Percentiles rank a stretch among this genome's conserved stretches.
Conservation (phyloP, 2,329 filamentous ascomycete genomes). For the Verticillium alfalfae region DNA sequence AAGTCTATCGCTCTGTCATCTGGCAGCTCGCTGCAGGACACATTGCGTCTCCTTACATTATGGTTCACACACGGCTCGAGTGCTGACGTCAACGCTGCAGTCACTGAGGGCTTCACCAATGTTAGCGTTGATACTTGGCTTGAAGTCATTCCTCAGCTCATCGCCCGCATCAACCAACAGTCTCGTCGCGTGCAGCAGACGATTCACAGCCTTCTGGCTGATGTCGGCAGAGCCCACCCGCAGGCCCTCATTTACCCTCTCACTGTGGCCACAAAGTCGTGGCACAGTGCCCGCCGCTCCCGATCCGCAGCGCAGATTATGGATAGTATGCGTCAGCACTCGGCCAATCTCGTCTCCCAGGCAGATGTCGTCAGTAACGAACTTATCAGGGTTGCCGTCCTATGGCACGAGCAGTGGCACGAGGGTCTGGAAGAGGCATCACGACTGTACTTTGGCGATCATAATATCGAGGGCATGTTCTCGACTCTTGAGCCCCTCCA, state of each 20-base stretch:
- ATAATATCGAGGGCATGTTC: constrained; percentile 98
- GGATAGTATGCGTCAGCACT: constrained; percentile 97
- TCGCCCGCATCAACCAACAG: constrained; percentile 94
- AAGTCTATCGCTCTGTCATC: constrained; percentile 90
- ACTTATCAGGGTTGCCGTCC: constrained; percentile 89
- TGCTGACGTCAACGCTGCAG: constrained; percentile 78
- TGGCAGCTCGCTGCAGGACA: constrained; percentile 92
- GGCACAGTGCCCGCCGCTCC: constrained; percentile 73
- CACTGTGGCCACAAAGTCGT: constrained; percentile 96
- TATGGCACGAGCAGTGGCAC: constrained; percentile 99
- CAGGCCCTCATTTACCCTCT: constrained; percentile 95
- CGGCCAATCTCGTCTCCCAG: constrained; percentile 85
- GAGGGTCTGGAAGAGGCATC: constrained; percentile 96
- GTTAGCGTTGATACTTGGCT: constrained; percentile 98
- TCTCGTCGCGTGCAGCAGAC: constrained; percentile 83
- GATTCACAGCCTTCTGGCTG: constrained; percentile 85
- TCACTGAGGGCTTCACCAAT: constrained; percentile 84
- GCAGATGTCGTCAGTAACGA: constrained; percentile 94
- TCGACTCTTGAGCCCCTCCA: constrained; percentile 84
- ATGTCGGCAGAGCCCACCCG: constrained; percentile 90
- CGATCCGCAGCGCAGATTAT: constrained; percentile 90
- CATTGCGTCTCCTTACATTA: constrained; percentile 81
- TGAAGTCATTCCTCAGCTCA: constrained; percentile 94
- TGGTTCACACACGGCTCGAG: constrained; percentile 95
- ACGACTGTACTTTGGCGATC: constrained; percentile 91